Conservation (phyloP, 116 monocot genomes). For the Papilionanthe hybrid region DNA sequence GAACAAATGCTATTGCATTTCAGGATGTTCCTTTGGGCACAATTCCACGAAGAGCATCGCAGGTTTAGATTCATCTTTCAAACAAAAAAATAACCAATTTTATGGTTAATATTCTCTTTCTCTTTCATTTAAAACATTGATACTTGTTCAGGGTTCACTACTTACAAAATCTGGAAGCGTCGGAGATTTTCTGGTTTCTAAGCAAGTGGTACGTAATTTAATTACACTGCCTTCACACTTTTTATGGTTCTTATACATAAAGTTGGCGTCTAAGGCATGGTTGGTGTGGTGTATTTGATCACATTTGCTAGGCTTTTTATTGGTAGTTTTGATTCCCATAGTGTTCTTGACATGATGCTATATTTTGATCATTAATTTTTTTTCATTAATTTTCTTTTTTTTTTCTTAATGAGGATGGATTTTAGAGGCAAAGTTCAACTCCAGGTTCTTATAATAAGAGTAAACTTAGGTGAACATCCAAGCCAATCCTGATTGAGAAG, state of each 20-base stretch:
- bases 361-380: background rate
- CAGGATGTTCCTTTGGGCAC: constrained; percentile 16
- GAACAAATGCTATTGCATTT: constrained; percentile 2
- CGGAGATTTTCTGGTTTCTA: constrained; percentile 63
- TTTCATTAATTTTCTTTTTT: too few relatives aligned
- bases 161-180: constrained; percentile 72
- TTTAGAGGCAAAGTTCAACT: too few relatives aligned
- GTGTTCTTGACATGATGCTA: background rate
- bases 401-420: background rate
- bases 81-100: background rate
- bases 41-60: constrained; percentile 15
- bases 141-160: constrained; percentile 52
- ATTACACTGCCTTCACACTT: background rate
- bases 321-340: background rate
- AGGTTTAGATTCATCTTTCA: constrained; percentile 10
- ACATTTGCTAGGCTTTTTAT: background rate
- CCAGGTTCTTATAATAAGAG: too few relatives aligned
- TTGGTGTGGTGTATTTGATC: background rate
- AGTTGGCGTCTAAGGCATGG: background rate
- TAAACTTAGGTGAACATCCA: too few relatives aligned
- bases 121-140: background rate
- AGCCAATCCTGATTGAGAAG: too few relatives aligned
- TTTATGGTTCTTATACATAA: background rate
- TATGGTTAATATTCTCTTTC: background rate
- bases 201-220: constrained; percentile 45